phyloP scores from a whole-genome alignment of 441 rosid genomes.

The Arabidopsis lyrata region DNA sequence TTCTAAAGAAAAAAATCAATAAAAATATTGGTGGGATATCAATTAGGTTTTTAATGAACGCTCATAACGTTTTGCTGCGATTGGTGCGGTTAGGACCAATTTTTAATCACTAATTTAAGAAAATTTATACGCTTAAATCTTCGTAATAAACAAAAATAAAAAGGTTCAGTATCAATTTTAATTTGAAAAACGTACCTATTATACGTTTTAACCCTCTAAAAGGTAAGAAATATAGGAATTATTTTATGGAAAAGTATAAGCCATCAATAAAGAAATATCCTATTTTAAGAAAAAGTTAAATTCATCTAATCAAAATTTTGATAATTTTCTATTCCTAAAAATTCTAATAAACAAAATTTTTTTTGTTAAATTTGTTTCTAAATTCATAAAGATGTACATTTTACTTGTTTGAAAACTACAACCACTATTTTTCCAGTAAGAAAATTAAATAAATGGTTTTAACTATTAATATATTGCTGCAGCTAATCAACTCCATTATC shows the following conservation, averaged over 20 bases:
- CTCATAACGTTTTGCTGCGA: slow-evolving; percentile 14
- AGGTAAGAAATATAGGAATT: background rate
- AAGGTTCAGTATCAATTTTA: background rate
- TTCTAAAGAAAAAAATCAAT: background rate
- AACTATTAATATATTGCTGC: background rate
- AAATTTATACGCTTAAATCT: background rate
- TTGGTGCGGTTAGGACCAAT: slow-evolving; percentile 14
- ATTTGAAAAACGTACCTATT: background rate
- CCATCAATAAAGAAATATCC: too few relatives aligned
- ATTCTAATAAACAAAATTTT: too few relatives aligned
- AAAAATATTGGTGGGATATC: slow-evolving; percentile 18
- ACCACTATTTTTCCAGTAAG: too few relatives aligned
- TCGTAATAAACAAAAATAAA: background rate
- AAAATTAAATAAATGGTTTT: background rate
- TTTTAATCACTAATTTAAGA: background rate
- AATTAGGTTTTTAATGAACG: slow-evolving; percentile 20
- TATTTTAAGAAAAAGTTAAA: too few relatives aligned
- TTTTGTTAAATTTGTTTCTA: too few relatives aligned
- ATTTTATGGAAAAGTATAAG: background rate
- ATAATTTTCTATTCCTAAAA: too few relatives aligned
- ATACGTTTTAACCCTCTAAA: too few relatives aligned
- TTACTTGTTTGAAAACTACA: too few relatives aligned
- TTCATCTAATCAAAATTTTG: too few relatives aligned
- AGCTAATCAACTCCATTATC: slow-evolving; percentile 22
- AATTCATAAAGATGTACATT: too few relatives aligned